Evolutionary conservation across 2,329 filamentous ascomycete genomes (phyloP).

Genomic region (Epichloe gansuensis): DNA sequence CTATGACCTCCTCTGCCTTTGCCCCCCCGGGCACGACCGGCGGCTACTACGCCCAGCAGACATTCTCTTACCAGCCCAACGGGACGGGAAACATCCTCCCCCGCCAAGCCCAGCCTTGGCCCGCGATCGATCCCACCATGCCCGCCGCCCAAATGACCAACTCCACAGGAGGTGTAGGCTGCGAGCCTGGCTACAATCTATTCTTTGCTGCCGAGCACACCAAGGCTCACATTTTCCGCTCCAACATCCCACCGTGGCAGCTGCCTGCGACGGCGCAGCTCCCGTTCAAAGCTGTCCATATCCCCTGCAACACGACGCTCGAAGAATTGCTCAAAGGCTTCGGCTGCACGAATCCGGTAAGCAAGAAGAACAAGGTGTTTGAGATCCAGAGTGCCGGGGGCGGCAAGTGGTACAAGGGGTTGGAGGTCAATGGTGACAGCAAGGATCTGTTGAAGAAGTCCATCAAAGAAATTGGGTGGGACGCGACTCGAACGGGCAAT

Average conservation of each 20-base stretch:
- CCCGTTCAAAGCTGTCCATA: conserved; percentile 35
- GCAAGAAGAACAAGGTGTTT: conserved; percentile 42
- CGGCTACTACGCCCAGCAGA: conserved; percentile 16
- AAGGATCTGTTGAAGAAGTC: conserved; percentile 33
- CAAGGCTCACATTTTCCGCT: conserved; percentile 45
- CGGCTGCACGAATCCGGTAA: conserved; percentile 37
- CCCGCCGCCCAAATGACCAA: conserved; percentile 44
- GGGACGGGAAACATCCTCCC: conserved; percentile 21
- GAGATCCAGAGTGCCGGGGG: conserved; percentile 42
- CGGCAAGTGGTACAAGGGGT: conserved; percentile 46
- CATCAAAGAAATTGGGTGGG: conserved; percentile 47
- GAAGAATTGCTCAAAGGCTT: conserved; percentile 45
- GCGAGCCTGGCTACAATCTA: conserved; percentile 51
- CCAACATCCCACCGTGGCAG: conserved; percentile 39
- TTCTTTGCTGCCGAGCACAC: conserved; percentile 46
- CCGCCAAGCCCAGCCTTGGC: conserved; percentile 29
- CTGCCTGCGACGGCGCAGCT: conserved; percentile 28
- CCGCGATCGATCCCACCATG: conserved; percentile 29
- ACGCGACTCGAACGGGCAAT: conserved; percentile 33
- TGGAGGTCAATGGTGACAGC: conserved; percentile 37
- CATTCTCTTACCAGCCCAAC: conserved; percentile 24
- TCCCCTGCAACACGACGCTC: conserved; percentile 39
- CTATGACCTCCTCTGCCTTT: neutral
- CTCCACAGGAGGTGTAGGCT: conserved; percentile 42
- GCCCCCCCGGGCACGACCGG: conserved; percentile 4